Conservation (phyloP, 208 protist species). For the Naegleria gruberi region DNA sequence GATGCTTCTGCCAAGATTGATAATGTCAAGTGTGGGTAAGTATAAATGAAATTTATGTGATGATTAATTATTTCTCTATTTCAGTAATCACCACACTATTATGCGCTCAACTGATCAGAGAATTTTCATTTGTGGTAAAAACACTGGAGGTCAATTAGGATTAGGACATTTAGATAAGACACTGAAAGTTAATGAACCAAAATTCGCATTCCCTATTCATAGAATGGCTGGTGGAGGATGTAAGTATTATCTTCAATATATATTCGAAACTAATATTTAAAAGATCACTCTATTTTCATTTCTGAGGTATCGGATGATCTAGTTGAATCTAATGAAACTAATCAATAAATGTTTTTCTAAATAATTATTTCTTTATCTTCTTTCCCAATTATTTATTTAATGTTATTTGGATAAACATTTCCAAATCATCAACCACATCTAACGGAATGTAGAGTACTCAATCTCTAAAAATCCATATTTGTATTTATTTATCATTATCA, state of each 20-base stretch:
- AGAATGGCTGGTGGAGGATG: not conserved
- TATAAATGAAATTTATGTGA: not conserved
- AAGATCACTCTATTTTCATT: not conserved
- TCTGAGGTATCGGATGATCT: not conserved
- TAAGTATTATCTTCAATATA: too few relatives aligned
- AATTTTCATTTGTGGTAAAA: not conserved
- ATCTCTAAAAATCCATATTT: too few relatives aligned
- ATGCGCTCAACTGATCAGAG: not conserved
- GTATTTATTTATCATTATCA: too few relatives aligned
- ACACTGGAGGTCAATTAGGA: not conserved
- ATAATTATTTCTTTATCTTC: too few relatives aligned
- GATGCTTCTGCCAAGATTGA: not conserved
- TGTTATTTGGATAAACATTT: too few relatives aligned
- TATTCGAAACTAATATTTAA: too few relatives aligned
- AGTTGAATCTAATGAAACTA: not conserved
- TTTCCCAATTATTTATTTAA: too few relatives aligned
- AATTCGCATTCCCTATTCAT: not conserved
- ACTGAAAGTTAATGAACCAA: not conserved
- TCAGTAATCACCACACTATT: not conserved
- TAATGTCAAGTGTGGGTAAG: not conserved
- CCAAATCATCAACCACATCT: too few relatives aligned
- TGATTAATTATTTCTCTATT: not conserved
- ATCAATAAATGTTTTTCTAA: not conserved
- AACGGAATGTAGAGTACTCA: too few relatives aligned
- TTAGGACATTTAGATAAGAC: not conserved